These are phyloP conservation scores for Kodamaea laetipori DNA, from an alignment of 805 yeast species.

Conservation along the genomic window DNA sequence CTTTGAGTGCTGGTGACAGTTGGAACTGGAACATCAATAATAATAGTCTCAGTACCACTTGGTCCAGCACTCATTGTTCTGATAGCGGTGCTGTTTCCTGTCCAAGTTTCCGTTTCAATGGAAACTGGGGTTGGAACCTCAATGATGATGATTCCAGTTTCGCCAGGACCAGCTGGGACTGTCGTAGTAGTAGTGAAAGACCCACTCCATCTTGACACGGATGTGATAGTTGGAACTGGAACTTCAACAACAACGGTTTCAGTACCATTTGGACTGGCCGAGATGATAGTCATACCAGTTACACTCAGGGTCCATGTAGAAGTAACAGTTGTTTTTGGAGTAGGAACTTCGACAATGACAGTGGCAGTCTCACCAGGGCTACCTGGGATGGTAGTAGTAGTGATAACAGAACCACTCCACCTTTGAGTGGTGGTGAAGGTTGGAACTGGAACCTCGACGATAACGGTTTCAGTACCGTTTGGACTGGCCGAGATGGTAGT, in stretches of 20 bases:
- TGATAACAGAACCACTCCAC: conserved; percentile 13
- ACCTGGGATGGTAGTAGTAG: conserved; percentile 12
- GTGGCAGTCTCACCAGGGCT: conserved; percentile 14
- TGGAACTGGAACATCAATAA: conserved; percentile 16
- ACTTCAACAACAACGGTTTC: conserved; percentile 15
- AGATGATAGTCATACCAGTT: conserved; percentile 7
- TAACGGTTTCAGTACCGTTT: conserved; percentile 13
- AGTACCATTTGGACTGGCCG: conserved; percentile 15
- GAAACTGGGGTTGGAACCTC: conserved; percentile 16
- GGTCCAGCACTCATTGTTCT: conserved; percentile 6
- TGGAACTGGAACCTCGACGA: conserved; percentile 13
- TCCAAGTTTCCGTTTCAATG: conserved; percentile 4
- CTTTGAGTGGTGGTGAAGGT: conserved; percentile 13
- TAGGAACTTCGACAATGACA: conserved; percentile 18
- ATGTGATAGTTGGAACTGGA: conserved; percentile 12
- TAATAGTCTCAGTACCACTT: conserved; percentile 15
- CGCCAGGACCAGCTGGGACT: conserved; percentile 12
- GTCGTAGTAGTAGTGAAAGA: conserved; percentile 8
- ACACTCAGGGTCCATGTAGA: conserved; percentile 15
- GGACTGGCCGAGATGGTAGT: conserved; percentile 12
- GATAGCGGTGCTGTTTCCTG: background rate
- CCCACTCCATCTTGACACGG: conserved; percentile 9
- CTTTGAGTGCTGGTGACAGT: background rate
- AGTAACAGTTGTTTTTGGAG: conserved; percentile 13
- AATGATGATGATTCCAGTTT: conserved; percentile 16